Evolutionary conservation across 371 early-diverging fungal species (phyloP).

Genomic region (Lichtheimia ornata): DNA sequence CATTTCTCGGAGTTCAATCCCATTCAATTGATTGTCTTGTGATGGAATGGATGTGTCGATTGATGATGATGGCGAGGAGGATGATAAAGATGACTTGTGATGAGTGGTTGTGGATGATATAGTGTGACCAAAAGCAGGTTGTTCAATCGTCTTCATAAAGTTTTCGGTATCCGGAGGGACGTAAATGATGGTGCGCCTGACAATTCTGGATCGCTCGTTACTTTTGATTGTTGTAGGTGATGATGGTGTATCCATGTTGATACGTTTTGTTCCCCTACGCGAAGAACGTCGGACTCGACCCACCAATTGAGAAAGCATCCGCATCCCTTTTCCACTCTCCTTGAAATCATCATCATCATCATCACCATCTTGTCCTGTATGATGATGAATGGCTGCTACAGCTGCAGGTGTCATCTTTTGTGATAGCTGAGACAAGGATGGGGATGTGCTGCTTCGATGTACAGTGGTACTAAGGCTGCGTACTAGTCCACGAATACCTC

Average conservation of each 20-base stretch:
- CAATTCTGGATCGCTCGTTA: constrained; percentile 17
- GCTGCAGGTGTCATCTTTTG: constrained; percentile 23
- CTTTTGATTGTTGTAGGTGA: neutral
- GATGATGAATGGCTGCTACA: constrained; percentile 18
- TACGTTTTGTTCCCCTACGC: constrained; percentile 3
- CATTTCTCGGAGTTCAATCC: constrained; percentile 52
- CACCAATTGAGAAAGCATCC: constrained; percentile 24
- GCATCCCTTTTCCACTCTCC: constrained; percentile 12
- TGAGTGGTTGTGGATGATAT: constrained; percentile 2
- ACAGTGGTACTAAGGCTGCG: constrained; percentile 11
- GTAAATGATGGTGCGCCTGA: constrained; percentile 31
- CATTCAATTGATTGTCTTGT: constrained; percentile 19
- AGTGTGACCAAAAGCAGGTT: neutral
- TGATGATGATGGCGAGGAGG: neutral
- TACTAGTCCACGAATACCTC: constrained; percentile 15
- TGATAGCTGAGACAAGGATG: no score
- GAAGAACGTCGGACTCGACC: constrained; percentile 12
- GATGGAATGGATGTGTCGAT: neutral
- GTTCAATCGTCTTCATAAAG: constrained; percentile 14
- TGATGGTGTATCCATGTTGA: constrained; percentile 12
- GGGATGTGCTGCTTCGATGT: constrained; percentile 1
- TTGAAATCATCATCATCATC: neutral
- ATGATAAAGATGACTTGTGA: neutral
- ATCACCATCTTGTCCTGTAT: constrained; percentile 2
- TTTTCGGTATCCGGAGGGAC: constrained; percentile 36